Evolutionary conservation across 2,329 filamentous ascomycete species (phyloP).

Genomic region (Fusarium nygamai): DNA sequence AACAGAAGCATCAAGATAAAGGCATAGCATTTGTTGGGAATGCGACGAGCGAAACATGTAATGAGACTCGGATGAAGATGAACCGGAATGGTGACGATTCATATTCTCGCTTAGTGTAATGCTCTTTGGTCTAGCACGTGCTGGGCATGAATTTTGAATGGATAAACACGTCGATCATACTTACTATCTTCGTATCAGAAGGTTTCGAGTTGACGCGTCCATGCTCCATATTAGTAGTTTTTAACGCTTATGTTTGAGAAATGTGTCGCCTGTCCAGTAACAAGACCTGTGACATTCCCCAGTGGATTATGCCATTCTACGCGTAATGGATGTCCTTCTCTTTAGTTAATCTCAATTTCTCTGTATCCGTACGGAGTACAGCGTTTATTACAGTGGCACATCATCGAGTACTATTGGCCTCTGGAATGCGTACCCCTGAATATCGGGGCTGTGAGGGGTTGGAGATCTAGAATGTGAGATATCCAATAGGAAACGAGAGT

Average conservation of each 20-base stretch:
- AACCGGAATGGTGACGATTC: conserved; percentile 22
- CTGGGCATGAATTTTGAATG: conserved; percentile 7
- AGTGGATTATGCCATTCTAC: conserved; percentile 13
- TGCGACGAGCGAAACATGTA: conserved; percentile 19
- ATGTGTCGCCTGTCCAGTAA: conserved; percentile 20
- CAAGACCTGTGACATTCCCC: background rate
- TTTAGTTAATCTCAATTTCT: conserved; percentile 18
- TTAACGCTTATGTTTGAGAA: conserved; percentile 28
- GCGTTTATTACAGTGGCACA: background rate
- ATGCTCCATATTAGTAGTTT: conserved; percentile 16
- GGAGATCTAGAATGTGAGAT: conserved; percentile 25
- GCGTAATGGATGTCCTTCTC: conserved; percentile 10
- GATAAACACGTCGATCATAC: conserved; percentile 26
- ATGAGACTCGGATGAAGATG: conserved; percentile 30
- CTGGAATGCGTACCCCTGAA: conserved; percentile 28
- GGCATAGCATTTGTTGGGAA: background rate
- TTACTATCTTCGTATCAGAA: conserved; percentile 9
- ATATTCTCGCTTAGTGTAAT: background rate
- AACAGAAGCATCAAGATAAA: conserved; percentile 8
- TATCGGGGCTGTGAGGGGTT: conserved; percentile 28
- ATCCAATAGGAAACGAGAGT: conserved; percentile 17
- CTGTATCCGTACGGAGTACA: background rate
- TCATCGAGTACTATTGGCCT: conserved; percentile 12
- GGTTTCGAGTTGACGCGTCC: conserved; percentile 37
- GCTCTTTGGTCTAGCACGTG: conserved; percentile 9